These are phyloP conservation scores for Suillus subluteus DNA, from an alignment of 768 basidiomycete species.

Conservation along the genomic window DNA sequence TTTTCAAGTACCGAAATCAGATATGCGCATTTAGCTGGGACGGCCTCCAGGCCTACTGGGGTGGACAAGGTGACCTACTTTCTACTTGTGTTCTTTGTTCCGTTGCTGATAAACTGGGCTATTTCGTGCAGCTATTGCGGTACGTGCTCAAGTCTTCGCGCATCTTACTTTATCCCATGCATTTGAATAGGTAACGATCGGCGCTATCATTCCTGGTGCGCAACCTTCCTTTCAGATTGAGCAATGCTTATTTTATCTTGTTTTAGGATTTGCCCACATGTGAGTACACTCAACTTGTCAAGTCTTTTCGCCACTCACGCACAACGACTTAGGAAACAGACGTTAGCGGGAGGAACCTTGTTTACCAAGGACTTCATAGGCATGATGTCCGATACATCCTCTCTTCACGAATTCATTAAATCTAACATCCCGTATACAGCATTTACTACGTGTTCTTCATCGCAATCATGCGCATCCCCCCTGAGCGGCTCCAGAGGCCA, in stretches of 20 bases:
- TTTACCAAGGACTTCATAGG: conserved; percentile 6
- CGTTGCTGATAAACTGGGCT: neutral
- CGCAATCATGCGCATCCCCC: neutral
- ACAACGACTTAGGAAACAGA: neutral
- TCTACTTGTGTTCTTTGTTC: neutral
- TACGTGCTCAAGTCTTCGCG: neutral
- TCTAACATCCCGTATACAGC: neutral
- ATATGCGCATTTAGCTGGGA: conserved; percentile 18
- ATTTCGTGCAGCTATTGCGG: neutral
- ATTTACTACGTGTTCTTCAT: neutral
- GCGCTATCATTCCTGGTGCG: conserved; percentile 3
- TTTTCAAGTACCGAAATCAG: neutral
- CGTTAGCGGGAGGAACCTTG: neutral
- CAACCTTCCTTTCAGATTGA: neutral
- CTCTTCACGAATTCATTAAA: neutral
- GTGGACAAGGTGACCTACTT: conserved; percentile 21
- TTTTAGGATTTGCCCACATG: conserved; percentile 4
- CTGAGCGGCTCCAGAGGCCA: neutral
- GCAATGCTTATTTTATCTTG: neutral
- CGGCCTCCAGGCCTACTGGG: conserved; percentile 26
- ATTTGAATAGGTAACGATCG: conserved; percentile 2
- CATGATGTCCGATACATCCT: conserved; percentile 1
- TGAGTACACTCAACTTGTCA: neutral
- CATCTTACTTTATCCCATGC: neutral
- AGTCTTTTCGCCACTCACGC: neutral